A percentile compares a stretch with the other conserved stretches of the same genome.
phyloP scores from a whole-genome alignment of 805 yeast genomes.

The Kodamaea kakaduensis region DNA sequence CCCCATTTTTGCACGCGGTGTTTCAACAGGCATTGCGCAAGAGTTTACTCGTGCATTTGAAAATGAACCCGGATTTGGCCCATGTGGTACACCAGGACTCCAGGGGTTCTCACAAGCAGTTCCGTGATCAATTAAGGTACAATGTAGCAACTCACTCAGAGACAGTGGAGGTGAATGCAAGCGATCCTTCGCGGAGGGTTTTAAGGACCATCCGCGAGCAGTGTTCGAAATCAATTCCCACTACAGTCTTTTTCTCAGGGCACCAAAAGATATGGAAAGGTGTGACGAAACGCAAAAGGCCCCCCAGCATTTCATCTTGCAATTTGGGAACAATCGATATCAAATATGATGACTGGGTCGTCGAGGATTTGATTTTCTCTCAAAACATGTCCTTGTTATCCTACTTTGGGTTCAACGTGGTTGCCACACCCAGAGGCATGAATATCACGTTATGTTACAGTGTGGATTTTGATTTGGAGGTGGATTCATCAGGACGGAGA shows the following conservation, averaged over 20 bases:
- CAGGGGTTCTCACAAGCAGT: background rate
- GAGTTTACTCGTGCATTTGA: background rate
- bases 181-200: background rate
- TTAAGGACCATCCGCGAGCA: background rate
- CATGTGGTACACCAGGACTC: background rate
- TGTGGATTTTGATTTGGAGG: background rate
- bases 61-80: background rate
- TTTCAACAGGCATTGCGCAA: constrained; percentile 1
- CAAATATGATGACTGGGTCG: background rate
- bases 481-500: background rate
- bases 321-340: constrained; percentile 2
- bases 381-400: background rate
- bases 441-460: constrained; percentile 1
- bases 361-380: constrained; percentile 3
- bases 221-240: background rate
- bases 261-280: background rate
- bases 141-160: background rate
- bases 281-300: background rate
- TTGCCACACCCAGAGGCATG: constrained; percentile 3
- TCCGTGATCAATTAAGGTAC: constrained; percentile 1
- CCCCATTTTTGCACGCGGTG: constrained; percentile 3
- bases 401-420: constrained; percentile 1
- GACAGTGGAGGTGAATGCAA: background rate
- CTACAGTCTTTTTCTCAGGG: background rate
- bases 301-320: background rate